phyloP scores from a whole-genome alignment of 116 monocot genomes.

The Zostera marina region DNA sequence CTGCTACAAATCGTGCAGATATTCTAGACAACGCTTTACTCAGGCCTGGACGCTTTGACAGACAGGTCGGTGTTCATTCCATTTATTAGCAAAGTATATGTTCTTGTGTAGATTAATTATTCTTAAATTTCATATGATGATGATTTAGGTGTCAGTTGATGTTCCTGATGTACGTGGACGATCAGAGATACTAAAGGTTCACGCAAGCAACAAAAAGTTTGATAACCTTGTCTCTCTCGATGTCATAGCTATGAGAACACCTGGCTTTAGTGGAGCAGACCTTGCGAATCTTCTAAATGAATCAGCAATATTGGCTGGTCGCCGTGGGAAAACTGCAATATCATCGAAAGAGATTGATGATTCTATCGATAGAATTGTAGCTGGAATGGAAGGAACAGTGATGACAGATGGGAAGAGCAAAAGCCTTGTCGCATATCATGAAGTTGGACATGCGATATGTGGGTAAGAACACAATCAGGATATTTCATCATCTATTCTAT shows the following conservation, averaged over 20 bases:
- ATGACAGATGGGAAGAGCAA: slow-evolving; percentile 99
- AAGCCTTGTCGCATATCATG: slow-evolving; percentile 95
- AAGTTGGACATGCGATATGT: slow-evolving; percentile 96
- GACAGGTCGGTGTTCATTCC: slow-evolving; percentile 15
- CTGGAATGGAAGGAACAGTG: slow-evolving; percentile 97
- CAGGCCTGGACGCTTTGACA: slow-evolving; percentile 46
- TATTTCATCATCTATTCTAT: too few species aligned
- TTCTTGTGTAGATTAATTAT: not conserved
- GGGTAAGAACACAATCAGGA: slow-evolving; percentile 32
- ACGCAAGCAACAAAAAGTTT: slow-evolving; percentile 39
- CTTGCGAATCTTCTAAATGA: slow-evolving; percentile 94
- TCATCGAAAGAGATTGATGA: slow-evolving; percentile 98
- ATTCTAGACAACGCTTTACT: slow-evolving; percentile 41
- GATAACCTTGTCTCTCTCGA: slow-evolving; percentile 33
- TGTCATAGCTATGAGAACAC: slow-evolving; percentile 42
- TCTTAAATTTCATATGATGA: too few species aligned
- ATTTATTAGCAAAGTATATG: not conserved
- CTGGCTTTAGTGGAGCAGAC: slow-evolving; percentile 86
- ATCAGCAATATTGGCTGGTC: slow-evolving; percentile 86
- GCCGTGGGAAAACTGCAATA: slow-evolving; percentile 77
- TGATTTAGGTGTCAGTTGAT: slow-evolving; percentile 30
- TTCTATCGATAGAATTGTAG: slow-evolving; percentile 94
- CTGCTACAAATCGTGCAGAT: slow-evolving; percentile 35
- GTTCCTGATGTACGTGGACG: slow-evolving; percentile 40
- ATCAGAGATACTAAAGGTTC: slow-evolving; percentile 34